These are phyloP conservation scores for Thalia dealbata DNA, from an alignment of 176 grass and related monocot genomes.

Conservation along the genomic window DNA sequence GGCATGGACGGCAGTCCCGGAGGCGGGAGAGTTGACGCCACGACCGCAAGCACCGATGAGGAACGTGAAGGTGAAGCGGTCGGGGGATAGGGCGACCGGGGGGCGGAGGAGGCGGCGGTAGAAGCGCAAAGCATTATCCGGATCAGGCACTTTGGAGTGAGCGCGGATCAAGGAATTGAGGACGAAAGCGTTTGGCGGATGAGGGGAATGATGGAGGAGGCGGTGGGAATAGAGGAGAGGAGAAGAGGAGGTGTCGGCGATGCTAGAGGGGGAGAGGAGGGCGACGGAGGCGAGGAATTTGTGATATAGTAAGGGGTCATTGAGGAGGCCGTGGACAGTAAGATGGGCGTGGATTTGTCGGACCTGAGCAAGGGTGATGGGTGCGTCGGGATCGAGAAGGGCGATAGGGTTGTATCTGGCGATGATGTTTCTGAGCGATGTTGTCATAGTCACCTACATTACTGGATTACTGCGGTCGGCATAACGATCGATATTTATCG, in stretches of 20 bases:
- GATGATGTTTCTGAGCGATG: slow-evolving; percentile 6
- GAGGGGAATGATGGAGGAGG: slow-evolving; percentile 26
- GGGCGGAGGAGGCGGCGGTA: slow-evolving; percentile 34
- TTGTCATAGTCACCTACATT: not conserved
- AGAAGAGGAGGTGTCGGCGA: not conserved
- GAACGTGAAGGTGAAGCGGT: slow-evolving; percentile 52
- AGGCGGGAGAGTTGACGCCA: not conserved
- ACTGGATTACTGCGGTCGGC: too few relatives aligned
- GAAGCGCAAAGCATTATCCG: slow-evolving; percentile 30
- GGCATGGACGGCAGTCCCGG: slow-evolving; percentile 33
- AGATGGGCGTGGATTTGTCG: slow-evolving; percentile 52
- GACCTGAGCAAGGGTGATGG: slow-evolving; percentile 25
- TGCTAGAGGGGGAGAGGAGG: slow-evolving; percentile 8
- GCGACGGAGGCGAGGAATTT: slow-evolving; percentile 29
- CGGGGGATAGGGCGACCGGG: slow-evolving; percentile 27
- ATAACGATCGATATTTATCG: too few relatives aligned
- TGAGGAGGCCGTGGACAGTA: slow-evolving; percentile 36
- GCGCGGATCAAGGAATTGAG: slow-evolving; percentile 49
- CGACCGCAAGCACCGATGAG: slow-evolving; percentile 41
- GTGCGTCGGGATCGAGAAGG: slow-evolving; percentile 18
- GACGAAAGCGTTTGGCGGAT: slow-evolving; percentile 27
- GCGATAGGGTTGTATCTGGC: slow-evolving; percentile 2
- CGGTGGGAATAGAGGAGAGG: slow-evolving; percentile 36
- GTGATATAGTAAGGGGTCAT: slow-evolving; percentile 14
- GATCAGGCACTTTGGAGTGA: slow-evolving; percentile 30